phyloP scores from a whole-genome alignment of 768 basidiomycete genomes.

The Calocera cornea region DNA sequence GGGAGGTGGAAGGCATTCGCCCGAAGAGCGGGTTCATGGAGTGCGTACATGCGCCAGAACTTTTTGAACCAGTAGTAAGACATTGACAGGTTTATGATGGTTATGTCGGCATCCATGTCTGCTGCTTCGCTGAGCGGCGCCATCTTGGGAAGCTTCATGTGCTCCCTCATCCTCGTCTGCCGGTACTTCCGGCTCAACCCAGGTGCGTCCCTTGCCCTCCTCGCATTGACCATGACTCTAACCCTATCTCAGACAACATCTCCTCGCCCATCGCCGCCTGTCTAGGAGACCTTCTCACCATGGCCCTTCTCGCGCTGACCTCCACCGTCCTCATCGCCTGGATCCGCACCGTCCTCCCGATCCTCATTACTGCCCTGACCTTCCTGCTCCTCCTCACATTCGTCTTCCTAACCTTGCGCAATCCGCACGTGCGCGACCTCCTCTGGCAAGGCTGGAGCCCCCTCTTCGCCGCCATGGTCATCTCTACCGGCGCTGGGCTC shows the following conservation, averaged over 20 bases:
- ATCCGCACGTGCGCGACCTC: constrained; percentile 55
- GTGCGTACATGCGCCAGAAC: not conserved
- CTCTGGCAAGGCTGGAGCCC: constrained; percentile 82
- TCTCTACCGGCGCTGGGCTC: constrained; percentile 78
- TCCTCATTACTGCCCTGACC: constrained; percentile 28
- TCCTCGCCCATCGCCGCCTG: constrained; percentile 87
- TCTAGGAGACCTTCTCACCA: constrained; percentile 83
- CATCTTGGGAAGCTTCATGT: constrained; percentile 88
- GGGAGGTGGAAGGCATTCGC: not conserved
- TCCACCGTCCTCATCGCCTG: constrained; percentile 54
- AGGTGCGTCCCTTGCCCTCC: not conserved
- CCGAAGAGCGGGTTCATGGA: constrained; percentile 1
- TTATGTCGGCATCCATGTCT: constrained; percentile 65
- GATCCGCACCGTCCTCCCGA: constrained; percentile 51
- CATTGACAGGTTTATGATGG: constrained; percentile 68
- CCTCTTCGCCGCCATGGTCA: constrained; percentile 74
- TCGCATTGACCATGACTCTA: not conserved
- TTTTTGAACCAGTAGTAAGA: too few species aligned
- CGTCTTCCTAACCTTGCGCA: constrained; percentile 44
- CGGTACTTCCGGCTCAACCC: constrained; percentile 68
- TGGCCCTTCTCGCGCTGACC: constrained; percentile 62
- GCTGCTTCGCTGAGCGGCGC: constrained; percentile 65
- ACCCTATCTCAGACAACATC: constrained; percentile 59
- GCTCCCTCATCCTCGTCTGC: constrained; percentile 63
- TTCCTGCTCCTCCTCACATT: constrained; percentile 35